Conservation (phyloP, 345 rosid species). For the Gynandropsis gynandra region DNA sequence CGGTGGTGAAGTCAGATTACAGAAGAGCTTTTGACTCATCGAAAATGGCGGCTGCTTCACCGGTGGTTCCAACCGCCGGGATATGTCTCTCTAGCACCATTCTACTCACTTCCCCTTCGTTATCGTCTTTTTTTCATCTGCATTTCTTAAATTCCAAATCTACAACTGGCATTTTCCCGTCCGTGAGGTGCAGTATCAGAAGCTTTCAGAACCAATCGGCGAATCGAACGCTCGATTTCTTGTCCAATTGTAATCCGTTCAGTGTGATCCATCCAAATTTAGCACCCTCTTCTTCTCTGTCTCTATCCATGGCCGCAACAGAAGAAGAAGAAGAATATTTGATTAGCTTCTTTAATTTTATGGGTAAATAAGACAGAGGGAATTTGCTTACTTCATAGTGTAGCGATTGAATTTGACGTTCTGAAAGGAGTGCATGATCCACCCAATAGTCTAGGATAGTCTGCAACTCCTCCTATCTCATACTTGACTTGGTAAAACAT, state of each 20-base stretch:
- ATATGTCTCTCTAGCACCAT: constrained; percentile 14
- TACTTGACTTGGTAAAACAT: constrained; percentile 55
- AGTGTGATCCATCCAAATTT: constrained; percentile 33
- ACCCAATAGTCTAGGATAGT: constrained; percentile 72
- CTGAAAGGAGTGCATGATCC: constrained; percentile 48
- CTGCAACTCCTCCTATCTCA: constrained; percentile 70
- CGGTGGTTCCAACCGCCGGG: constrained; percentile 24
- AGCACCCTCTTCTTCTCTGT: constrained; percentile 9
- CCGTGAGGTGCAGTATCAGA: constrained; percentile 40
- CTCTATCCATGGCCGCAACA: constrained; percentile 48
- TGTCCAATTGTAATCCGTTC: constrained; percentile 40
- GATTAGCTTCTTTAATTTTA: too few relatives aligned
- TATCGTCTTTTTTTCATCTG: constrained; percentile 13
- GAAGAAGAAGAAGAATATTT: too few relatives aligned
- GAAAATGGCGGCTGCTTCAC: constrained; percentile 31
- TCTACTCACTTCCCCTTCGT: constrained; percentile 8
- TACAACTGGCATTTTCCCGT: constrained; percentile 9
- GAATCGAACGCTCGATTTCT: constrained; percentile 41
- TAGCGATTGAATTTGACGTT: constrained; percentile 39
- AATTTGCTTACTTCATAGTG: constrained; percentile 33
- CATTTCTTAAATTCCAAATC: constrained; percentile 21
- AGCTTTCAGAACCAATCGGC: constrained; percentile 48
- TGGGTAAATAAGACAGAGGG: too few relatives aligned
- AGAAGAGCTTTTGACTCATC: constrained; percentile 18
- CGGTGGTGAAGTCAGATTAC: too few relatives aligned